Base-by-base conservation (phyloP, 2,329 filamentous ascomycete genomes). In the Penicillium sp. region DNA sequence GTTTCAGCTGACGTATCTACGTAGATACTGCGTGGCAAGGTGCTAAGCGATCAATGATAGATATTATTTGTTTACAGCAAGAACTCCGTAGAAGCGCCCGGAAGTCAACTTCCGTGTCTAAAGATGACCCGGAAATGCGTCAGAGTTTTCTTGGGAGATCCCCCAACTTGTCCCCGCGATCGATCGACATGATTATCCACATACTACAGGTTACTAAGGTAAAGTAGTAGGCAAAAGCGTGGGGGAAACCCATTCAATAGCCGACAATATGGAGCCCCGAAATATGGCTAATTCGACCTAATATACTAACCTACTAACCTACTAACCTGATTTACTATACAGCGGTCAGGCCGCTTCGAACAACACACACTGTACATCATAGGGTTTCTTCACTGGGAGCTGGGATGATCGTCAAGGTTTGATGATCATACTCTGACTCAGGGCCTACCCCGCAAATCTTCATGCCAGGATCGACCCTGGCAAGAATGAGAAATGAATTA, bases 371-470 rank as follows among this genome's bases (percentile, higher is more conserved):
- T 29, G 9, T 27, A 37, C 16, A n/a, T 37, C 35, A 19, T 16
- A 37, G 48, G 31, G 11, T 48, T 22, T 26, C 16, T 33, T 50
- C 7, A 37, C 22, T 44, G n/a, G 27, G 50, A 44, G 27, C 56
- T 44, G 51, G 21, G 24, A 56, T 55, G 57, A 62, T 59, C 59
- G 47, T 27, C 53, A 57, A 45, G 55, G 47, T 57, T 58, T 58
- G 49, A 48, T 56, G 58, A 65, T 60, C 59, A 47, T 55, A 10
- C 22, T 27, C 22, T 33, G 46, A 51, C 48, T 41, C 21, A 55
- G n/a, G 57, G 46, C 14, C 35, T 56, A 55, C 62, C 61, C 63
- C 63, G 52, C 43, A 53, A 55, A 52, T 57, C 54, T 31, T 58
- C 56, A 50, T 50, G 26, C 44, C 41, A 55, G 35, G 52, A 55